Evolutionary conservation across 768 basidiomycete genomes (phyloP).

Genomic region (Russula griseocarnosa): DNA sequence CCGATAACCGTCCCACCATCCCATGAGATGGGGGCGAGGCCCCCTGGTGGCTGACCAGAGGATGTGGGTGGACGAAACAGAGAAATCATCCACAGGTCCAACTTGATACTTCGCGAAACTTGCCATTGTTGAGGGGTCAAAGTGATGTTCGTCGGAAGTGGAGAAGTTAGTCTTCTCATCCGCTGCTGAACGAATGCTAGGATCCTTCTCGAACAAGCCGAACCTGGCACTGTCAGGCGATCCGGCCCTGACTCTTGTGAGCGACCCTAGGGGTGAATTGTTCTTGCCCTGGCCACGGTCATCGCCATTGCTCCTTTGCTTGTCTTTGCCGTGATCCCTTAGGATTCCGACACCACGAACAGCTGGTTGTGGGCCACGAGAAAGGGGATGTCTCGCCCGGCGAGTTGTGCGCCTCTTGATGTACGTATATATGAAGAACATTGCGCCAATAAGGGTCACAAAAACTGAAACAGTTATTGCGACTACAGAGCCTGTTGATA

Average conservation of each 20-base stretch:
- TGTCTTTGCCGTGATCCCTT: background rate
- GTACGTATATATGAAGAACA: constrained; percentile 16
- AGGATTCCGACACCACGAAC: background rate
- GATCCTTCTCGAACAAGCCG: constrained; percentile 26
- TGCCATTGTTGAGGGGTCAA: constrained; percentile 28
- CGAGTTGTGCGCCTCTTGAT: constrained; percentile 13
- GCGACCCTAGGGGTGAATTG: background rate
- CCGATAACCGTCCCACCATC: constrained; percentile 11
- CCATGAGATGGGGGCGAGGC: constrained; percentile 19
- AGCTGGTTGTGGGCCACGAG: constrained; percentile 17
- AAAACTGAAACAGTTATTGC: constrained; percentile 22
- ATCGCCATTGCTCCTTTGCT: constrained; percentile 12
- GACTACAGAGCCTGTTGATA: constrained; percentile 24
- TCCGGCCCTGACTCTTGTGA: background rate
- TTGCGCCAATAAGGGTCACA: constrained; percentile 9
- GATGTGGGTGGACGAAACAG: constrained; percentile 3
- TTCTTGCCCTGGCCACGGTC: constrained; percentile 16
- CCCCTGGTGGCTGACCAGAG: constrained; percentile 9
- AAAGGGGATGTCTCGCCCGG: background rate
- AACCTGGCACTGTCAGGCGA: constrained; percentile 11
- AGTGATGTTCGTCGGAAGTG: constrained; percentile 17
- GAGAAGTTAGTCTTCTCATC: constrained; percentile 23
- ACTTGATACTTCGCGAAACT: constrained; percentile 23
- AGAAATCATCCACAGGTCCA: constrained; percentile 6
- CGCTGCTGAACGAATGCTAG: constrained; percentile 21